These are phyloP conservation scores for Solanum sejunctum DNA, from an alignment of 257 asterid genomes.

Conservation along the genomic window DNA sequence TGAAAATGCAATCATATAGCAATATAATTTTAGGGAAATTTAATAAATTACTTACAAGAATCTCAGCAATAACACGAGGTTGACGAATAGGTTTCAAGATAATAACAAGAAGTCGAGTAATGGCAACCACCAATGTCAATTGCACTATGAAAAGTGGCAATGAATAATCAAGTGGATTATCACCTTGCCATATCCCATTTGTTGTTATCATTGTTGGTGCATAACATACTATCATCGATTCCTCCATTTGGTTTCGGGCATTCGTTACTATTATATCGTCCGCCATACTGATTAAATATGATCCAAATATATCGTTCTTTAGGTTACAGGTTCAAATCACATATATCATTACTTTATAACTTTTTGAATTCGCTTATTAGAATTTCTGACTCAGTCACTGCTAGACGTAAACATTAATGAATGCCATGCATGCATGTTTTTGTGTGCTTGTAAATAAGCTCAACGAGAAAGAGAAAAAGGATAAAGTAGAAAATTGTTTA, in stretches of 20 bases:
- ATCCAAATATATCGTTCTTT: not conserved
- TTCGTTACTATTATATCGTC: not conserved
- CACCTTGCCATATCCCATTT: conserved; percentile 90
- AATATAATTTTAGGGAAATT: not conserved
- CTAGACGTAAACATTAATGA: not conserved
- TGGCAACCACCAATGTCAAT: conserved; percentile 51
- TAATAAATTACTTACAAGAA: conserved; percentile 45
- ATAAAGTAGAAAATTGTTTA: not conserved
- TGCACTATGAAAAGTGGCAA: conserved; percentile 86
- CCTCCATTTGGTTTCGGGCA: conserved; percentile 19
- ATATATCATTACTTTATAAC: fast-evolving
- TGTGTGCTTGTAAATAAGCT: not conserved
- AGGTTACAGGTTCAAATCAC: not conserved
- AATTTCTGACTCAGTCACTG: not conserved
- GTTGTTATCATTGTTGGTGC: conserved; percentile 94
- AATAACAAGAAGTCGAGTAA: conserved; percentile 67
- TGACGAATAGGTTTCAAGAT: conserved; percentile 78
- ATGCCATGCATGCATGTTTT: not conserved
- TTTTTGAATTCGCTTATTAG: not conserved
- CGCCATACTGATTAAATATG: conserved; percentile 14
- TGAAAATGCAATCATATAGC: not conserved
- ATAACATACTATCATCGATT: conserved; percentile 66
- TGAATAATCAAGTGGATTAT: conserved; percentile 86
- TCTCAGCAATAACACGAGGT: conserved; percentile 90
- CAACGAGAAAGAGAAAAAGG: not conserved